Evolutionary conservation across 305 asterid species (phyloP).

Genomic region (Fraxinus xanthoxyloides): DNA sequence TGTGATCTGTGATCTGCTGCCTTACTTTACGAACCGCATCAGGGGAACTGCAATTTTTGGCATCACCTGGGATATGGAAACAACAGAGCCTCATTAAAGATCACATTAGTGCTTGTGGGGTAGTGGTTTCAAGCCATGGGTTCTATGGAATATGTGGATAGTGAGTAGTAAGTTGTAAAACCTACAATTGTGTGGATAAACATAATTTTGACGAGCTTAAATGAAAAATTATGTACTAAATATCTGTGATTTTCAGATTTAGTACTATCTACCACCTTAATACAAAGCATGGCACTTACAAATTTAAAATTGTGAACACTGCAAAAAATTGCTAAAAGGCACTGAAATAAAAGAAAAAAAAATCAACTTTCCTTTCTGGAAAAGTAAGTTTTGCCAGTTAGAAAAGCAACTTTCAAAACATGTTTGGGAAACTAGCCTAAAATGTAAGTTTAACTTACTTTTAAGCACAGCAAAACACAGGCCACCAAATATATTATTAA

Average conservation of each 20-base stretch:
- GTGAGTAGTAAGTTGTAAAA: neutral
- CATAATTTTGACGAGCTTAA: neutral
- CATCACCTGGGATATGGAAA: constrained; percentile 50
- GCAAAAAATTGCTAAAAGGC: neutral
- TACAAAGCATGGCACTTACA: neutral
- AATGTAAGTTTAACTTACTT: neutral
- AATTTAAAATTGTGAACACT: neutral
- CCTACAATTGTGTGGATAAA: neutral
- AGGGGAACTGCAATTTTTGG: constrained; percentile 71
- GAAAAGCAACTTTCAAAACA: neutral
- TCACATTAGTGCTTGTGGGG: neutral
- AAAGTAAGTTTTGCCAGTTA: neutral
- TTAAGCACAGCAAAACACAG: neutral
- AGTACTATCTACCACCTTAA: neutral
- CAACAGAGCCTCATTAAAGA: neutral
- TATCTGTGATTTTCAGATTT: neutral
- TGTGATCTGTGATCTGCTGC: constrained; percentile 54
- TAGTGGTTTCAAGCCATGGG: neutral
- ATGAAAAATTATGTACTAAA: neutral
- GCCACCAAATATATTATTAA: neutral
- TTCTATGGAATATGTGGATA: neutral
- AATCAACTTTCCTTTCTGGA: neutral
- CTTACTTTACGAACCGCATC: constrained; percentile 75
- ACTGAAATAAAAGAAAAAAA: neutral
- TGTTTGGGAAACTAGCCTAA: neutral